phyloP scores from a whole-genome alignment of 2,329 filamentous ascomycete species.

The Fusarium paranaense region DNA sequence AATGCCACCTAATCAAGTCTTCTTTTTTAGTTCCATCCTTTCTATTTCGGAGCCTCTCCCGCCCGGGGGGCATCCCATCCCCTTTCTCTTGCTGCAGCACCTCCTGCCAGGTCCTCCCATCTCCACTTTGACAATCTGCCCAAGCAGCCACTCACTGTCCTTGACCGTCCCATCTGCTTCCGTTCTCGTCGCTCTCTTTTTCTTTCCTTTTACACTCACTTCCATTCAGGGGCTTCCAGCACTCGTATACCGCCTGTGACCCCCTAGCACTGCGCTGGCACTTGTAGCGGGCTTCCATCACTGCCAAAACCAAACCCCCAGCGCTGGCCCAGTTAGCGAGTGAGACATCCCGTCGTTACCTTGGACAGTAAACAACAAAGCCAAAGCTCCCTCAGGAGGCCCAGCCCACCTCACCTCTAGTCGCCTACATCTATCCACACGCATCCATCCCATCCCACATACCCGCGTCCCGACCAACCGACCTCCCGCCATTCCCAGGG shows the following conservation, averaged over 20 bases:
- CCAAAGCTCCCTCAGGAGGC: slow-evolving; percentile 11
- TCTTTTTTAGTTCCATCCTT: slow-evolving; percentile 28
- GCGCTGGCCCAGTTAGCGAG: not conserved
- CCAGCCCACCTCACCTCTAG: slow-evolving; percentile 8
- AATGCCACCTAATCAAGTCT: slow-evolving; percentile 3
- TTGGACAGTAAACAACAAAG: slow-evolving; percentile 36
- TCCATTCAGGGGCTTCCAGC: slow-evolving; percentile 2
- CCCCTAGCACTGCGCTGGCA: not conserved
- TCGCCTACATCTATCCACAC: not conserved
- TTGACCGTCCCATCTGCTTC: slow-evolving; percentile 8
- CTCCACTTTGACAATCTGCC: slow-evolving; percentile 11
- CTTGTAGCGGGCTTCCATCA: not conserved
- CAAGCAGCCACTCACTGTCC: slow-evolving; percentile 31
- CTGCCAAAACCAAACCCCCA: not conserved
- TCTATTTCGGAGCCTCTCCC: slow-evolving; percentile 25
- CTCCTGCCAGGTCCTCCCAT: slow-evolving; percentile 22
- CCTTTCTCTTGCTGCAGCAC: not conserved
- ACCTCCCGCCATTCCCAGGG: slow-evolving; percentile 26
- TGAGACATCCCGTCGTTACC: slow-evolving; percentile 16
- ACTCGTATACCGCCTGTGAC: not conserved
- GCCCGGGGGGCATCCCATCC: slow-evolving; percentile 5
- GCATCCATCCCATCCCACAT: slow-evolving; percentile 17
- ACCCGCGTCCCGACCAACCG: slow-evolving; percentile 13
- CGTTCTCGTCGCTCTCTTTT: not conserved
- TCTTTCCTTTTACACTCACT: not conserved